These are phyloP conservation scores for Lepidium africanum DNA, from an alignment of 345 rosid species.

Conservation along the genomic window DNA sequence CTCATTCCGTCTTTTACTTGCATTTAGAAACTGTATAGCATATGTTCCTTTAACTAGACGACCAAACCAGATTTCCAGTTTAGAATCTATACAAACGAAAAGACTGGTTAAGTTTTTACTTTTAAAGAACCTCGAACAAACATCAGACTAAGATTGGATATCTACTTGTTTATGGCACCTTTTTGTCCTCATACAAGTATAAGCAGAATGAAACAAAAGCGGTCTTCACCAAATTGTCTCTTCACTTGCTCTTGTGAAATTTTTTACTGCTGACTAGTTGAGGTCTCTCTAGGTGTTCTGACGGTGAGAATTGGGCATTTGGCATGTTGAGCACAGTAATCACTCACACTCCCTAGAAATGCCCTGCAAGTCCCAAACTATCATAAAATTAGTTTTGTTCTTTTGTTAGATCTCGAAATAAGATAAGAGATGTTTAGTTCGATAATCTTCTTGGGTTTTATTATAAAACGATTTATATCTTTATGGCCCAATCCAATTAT, in stretches of 20 bases:
- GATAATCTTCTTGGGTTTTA: too few species aligned
- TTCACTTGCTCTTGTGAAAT: background rate
- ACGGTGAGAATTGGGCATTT: slow-evolving; percentile 62
- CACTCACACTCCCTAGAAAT: slow-evolving; percentile 70
- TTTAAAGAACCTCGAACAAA: background rate
- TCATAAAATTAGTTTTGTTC: background rate
- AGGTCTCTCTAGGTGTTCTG: slow-evolving; percentile 38
- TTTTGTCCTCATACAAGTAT: background rate
- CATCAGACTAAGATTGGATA: background rate
- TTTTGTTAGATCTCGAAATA: too few species aligned
- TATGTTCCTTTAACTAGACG: slow-evolving; percentile 5
- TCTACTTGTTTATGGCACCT: background rate
- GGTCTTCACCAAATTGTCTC: background rate
- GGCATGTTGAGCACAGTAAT: slow-evolving; percentile 64
- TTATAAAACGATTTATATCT: too few species aligned
- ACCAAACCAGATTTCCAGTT: slow-evolving; percentile 11
- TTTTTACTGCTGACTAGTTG: background rate
- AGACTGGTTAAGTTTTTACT: background rate
- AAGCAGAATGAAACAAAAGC: background rate
- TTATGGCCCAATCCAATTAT: too few species aligned
- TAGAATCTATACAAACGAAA: slow-evolving; percentile 7
- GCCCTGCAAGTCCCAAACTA: slow-evolving; percentile 39
- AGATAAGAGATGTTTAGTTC: too few species aligned
- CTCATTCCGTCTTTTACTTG: slow-evolving; percentile 7
- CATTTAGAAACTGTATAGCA: slow-evolving; percentile 22